Conservation (phyloP, 2,329 filamentous ascomycete species). For the Penicillium sp. region DNA sequence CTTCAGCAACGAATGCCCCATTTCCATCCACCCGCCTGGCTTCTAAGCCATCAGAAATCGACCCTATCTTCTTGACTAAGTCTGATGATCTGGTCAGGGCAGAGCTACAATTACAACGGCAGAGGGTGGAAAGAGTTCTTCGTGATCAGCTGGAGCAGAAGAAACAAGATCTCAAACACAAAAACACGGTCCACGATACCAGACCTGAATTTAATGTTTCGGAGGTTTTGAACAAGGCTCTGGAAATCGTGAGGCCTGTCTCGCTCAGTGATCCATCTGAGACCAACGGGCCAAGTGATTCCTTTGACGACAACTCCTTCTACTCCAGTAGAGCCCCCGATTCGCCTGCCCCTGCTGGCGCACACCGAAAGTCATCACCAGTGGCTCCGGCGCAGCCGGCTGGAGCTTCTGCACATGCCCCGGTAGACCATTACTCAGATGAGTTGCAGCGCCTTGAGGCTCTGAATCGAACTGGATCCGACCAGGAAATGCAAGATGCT, state of each 20-base stretch:
- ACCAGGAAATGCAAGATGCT: conserved; percentile 41
- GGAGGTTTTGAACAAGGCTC: conserved; percentile 68
- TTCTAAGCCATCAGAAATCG: conserved; percentile 63
- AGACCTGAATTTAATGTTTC: conserved; percentile 66
- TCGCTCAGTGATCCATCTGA: conserved; percentile 53
- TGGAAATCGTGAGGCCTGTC: conserved; percentile 67
- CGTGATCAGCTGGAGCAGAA: conserved; percentile 73
- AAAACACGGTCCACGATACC: conserved; percentile 51
- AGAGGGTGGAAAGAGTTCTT: conserved; percentile 73
- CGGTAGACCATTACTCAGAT: conserved; percentile 35
- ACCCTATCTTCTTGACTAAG: conserved; percentile 81
- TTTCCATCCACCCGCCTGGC: conserved; percentile 38
- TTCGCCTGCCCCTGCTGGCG: conserved; percentile 56
- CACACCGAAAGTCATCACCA: conserved; percentile 32
- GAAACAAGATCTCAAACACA: conserved; percentile 49
- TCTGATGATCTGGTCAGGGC: conserved; percentile 79
- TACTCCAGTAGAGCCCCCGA: conserved; percentile 89
- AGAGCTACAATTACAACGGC: conserved; percentile 74
- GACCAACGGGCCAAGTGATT: conserved; percentile 67
- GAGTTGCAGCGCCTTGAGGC: conserved; percentile 40
- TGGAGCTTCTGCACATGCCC: conserved; percentile 33
- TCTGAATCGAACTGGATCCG: conserved; percentile 36
- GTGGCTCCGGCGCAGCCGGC: conserved; percentile 31
- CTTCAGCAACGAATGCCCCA: conserved; percentile 22
- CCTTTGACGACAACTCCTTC: conserved; percentile 89